Evolutionary conservation across 164 flowering plant species (phyloP).

Genomic region (Houttuynia cordata): DNA sequence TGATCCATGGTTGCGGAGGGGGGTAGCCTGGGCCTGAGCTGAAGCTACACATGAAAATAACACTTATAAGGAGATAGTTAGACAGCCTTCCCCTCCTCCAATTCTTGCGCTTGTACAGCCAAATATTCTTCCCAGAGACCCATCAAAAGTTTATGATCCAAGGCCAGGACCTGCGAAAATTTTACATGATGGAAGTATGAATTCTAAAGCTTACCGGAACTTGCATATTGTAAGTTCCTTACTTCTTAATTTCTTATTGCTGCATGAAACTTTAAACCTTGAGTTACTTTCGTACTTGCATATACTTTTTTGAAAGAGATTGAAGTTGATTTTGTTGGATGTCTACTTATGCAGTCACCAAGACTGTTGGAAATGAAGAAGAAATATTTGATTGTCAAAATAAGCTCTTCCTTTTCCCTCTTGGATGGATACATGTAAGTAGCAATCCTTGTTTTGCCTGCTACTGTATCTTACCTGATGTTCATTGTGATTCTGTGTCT

Average conservation of each 20-base stretch:
- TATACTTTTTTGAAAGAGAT: not conserved
- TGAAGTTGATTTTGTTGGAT: too few relatives aligned
- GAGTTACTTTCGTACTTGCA: not conserved
- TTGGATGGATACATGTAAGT: slow-evolving; percentile 99
- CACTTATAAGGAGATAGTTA: slow-evolving; percentile 31
- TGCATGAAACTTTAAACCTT: not conserved
- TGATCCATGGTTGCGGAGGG: too few relatives aligned
- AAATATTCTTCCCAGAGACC: slow-evolving; percentile 46
- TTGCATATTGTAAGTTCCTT: slow-evolving; percentile 60
- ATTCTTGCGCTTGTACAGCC: slow-evolving; percentile 73
- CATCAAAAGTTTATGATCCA: slow-evolving; percentile 94
- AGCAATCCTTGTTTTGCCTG: not conserved
- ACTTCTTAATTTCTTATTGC: too few relatives aligned
- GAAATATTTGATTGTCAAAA: slow-evolving; percentile 94
- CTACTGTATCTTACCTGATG: not conserved
- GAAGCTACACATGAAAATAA: slow-evolving; percentile 26
- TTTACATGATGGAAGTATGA: slow-evolving; percentile 25
- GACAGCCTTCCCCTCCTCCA: slow-evolving; percentile 91
- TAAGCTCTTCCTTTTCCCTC: slow-evolving; percentile 73
- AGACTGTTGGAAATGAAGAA: slow-evolving; percentile 86
- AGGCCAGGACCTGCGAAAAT: slow-evolving; percentile 79
- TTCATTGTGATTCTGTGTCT: not conserved
- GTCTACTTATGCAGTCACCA: slow-evolving; percentile 46
- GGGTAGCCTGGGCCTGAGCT: too few relatives aligned
- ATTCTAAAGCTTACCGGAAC: slow-evolving; percentile 51